A percentile compares a stretch with the other conserved stretches of the same genome.
These are phyloP conservation scores for Cylindrodendrum hubeiense DNA, from an alignment of 2,329 filamentous ascomycete genomes.

Conservation along the genomic window DNA sequence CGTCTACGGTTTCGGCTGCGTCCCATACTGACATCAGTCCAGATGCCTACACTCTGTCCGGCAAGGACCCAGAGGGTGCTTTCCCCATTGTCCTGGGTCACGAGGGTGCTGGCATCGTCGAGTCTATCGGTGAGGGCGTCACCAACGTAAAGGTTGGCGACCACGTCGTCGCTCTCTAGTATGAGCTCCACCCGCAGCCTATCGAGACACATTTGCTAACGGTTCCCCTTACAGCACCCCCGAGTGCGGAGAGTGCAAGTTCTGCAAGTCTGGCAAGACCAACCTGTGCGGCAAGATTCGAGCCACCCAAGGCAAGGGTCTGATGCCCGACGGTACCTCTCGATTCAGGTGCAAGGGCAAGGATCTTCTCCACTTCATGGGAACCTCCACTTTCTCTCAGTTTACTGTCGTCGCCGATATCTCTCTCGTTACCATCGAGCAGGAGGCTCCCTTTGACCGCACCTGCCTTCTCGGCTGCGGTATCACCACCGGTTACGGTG, in stretches of 20 bases:
- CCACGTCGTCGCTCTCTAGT: conserved; percentile 91
- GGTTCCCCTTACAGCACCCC: conserved; percentile 75
- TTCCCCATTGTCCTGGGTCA: conserved; percentile 92
- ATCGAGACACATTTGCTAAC: conserved; percentile 16
- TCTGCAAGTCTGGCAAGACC: conserved; percentile 99
- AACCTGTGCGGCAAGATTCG: conserved; percentile 99
- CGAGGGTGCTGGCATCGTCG: conserved; percentile 91
- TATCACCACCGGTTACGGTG: conserved; percentile 98
- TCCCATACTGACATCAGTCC: conserved; percentile 28
- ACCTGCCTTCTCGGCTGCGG: conserved; percentile 97
- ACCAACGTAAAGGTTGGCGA: conserved; percentile 95
- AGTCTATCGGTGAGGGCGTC: conserved; percentile 94
- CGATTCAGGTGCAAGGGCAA: conserved; percentile 96
- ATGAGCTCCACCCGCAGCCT: conserved; percentile 49
- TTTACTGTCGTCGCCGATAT: conserved; percentile 99
- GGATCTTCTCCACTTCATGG: conserved; percentile 98
- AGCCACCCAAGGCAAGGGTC: conserved; percentile 92
- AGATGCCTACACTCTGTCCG: conserved; percentile 95
- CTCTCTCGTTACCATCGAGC: conserved; percentile 93
- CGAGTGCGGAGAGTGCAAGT: conserved; percentile 98
- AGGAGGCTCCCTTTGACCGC: conserved; percentile 92
- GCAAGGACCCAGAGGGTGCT: conserved; percentile 96
- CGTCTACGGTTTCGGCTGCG: conserved; percentile 5
- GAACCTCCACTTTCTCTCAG: conserved; percentile 97
- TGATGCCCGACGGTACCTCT: conserved; percentile 97